Evolutionary conservation across 495 filamentous ascomycete genomes (phyloP), one percentile per base, ranked within the genome.

Genomic region (Penicillium argentinense): DNA sequence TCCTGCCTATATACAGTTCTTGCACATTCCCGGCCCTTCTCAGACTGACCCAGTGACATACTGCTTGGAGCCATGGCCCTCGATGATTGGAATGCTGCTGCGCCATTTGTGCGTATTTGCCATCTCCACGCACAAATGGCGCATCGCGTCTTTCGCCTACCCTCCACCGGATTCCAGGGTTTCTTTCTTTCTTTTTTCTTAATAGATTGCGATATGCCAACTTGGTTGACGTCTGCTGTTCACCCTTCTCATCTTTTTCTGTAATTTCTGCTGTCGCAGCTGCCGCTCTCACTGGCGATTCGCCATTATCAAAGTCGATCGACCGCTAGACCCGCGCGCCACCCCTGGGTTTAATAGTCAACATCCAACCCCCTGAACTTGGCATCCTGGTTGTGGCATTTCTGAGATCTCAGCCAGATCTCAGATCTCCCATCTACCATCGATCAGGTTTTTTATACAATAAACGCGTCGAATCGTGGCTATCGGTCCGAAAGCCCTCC

Each of bases 41-140:
- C n/a, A 27, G 13, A 25, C 24, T 11, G 19, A 32, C 5, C 17
- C 47, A 44, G 53, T 12, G 12, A 32, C 49, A 57, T 53, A 49
- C 49, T 49, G 23, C 48, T 44, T 11, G 43, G 41, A 30, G 36
- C 13, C 53, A 47, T 57, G 39, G 16, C 40, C 12, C 22, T 47
- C 33, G 34, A 45, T 37, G 9, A 17, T 28, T 60, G 58, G 67
- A 64, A 64, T 72, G 49, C 28, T 22, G 30, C 16, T 57, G 71
- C 66, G 71, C 53, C 47, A 68, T 68, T 74, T 74, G 64, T 72
- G 71, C 71, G 67, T 63, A 25, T n/a, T 41, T 58, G 61, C 54
- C 55, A 50, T 41, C 39, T 24, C 38, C 45, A 45, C 67, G 69
- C 69, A 69, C 58, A 73, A 73, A 71, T 59, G 25, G 25, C 69